Base-by-base conservation (phyloP, 768 basidiomycete genomes). In the Astraeus odoratus region DNA sequence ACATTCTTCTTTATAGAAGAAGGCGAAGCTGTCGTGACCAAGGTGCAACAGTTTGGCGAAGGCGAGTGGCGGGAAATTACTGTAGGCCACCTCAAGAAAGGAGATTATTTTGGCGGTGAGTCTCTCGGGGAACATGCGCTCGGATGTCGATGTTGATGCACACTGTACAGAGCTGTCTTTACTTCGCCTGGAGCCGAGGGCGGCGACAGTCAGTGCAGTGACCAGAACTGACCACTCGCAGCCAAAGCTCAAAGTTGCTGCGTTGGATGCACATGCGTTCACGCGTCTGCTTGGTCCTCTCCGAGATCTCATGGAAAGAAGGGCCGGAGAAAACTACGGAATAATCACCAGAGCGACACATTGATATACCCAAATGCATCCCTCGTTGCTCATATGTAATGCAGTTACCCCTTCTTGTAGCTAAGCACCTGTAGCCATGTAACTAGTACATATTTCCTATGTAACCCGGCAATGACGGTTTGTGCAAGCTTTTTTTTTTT, bases 1-100 rank as follows among this genome's bases (percentile, higher is more conserved):
- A 93, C 90, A 29, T 98, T 98, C 70, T 99, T 92, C 74, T 93
- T 99, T 51, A 81, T 99, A 25, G 96, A 98, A 62, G 90, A 90
- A 55, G 95, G 95, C 15, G 81, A 87, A 53, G 95, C 95, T 2
- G 71, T 81, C 39, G 93, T 90, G 0, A 86, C 86, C 36, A 94
- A 96, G 69, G 69, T 70, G 36, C 78, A 81, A 47, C 70, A 72
- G 47, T 69, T 64, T 30, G 81, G 78, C 15, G 75, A 77, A 37
- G 83, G 78, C 0, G 72, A 77, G 37, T 60, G 68, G 60, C 74
- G 71, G 22, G 82, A 87, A 55, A 74, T 88, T 39, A 67, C 76
- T 12, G 87, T 98, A 9, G 86, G 85, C 5, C 77, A 70, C 44
- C 75, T 90, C 43, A 77, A 72, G 57, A 91, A 93, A 59, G 95